These are phyloP conservation scores for Monosporascus sp. DNA, from an alignment of 2,329 filamentous ascomycete genomes.

Conservation along the genomic window DNA sequence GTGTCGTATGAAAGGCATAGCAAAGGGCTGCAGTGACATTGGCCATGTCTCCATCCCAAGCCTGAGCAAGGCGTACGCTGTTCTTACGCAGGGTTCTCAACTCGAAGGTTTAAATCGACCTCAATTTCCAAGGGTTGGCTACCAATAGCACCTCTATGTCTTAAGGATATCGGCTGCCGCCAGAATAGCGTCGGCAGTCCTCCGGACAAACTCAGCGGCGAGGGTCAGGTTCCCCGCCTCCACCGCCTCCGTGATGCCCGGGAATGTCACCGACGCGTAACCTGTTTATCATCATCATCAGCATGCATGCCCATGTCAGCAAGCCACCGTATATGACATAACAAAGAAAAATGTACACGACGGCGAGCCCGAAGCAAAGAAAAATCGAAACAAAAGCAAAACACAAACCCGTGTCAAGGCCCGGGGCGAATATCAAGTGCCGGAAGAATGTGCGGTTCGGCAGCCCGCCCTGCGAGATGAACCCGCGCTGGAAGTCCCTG, in stretches of 20 bases:
- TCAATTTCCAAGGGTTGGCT: not conserved
- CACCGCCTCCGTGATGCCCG: conserved; percentile 25
- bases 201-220: conserved; percentile 22
- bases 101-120: too few relatives aligned
- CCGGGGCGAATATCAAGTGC: conserved; percentile 43
- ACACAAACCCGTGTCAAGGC: conserved; percentile 39
- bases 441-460: conserved; percentile 40
- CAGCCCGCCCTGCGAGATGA: conserved; percentile 42
- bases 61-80: too few relatives aligned
- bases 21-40: too few relatives aligned
- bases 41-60: too few relatives aligned
- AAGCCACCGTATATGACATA: too few relatives aligned
- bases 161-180: conserved; percentile 21
- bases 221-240: conserved; percentile 18
- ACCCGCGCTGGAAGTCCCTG: conserved; percentile 43
- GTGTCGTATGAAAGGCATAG: too few relatives aligned
- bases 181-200: conserved; percentile 22
- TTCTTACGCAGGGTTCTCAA: too few relatives aligned
- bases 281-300: conserved; percentile 9
- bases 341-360: too few relatives aligned
- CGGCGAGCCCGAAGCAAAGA: not conserved
- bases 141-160: conserved; percentile 5
- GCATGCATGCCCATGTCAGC: too few relatives aligned
- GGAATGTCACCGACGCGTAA: conserved; percentile 26
- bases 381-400: not conserved